Evolutionary conservation across 2,329 filamentous ascomycete species (phyloP).

Genomic region (Trichoderma gracile): DNA sequence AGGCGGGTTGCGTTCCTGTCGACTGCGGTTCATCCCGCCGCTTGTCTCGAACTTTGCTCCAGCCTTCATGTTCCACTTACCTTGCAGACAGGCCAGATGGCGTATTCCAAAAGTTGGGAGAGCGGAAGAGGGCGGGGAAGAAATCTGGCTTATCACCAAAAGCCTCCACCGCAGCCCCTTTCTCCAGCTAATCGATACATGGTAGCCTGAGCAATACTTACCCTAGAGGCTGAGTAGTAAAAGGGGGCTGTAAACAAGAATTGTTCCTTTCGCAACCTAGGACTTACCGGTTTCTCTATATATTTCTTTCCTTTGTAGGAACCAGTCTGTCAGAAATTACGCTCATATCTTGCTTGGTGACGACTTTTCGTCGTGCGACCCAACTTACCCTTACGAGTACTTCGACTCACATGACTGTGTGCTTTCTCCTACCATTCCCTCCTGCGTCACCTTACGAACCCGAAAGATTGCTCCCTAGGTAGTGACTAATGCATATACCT

Average conservation of each 20-base stretch:
- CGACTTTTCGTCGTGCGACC: too few relatives aligned
- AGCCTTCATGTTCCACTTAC: constrained; percentile 12
- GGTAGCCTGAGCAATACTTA: not conserved
- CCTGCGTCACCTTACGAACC: too few relatives aligned
- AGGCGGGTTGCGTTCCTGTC: not conserved
- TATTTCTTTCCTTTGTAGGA: not conserved
- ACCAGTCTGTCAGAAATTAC: not conserved
- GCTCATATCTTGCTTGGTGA: too few relatives aligned
- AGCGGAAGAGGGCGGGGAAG: constrained; percentile 19
- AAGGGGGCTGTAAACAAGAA: not conserved
- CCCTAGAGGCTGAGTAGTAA: not conserved
- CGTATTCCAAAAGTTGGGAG: constrained; percentile 2
- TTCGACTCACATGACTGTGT: too few relatives aligned
- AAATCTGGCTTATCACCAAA: constrained; percentile 14
- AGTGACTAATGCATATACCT: too few relatives aligned
- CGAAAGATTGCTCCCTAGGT: too few relatives aligned
- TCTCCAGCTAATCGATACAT: constrained; percentile 8
- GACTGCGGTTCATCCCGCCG: not conserved
- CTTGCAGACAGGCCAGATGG: constrained; percentile 16
- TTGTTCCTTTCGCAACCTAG: not conserved
- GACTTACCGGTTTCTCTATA: not conserved
- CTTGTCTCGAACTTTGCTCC: not conserved
- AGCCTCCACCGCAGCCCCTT: constrained; percentile 22
- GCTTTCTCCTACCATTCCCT: too few relatives aligned
- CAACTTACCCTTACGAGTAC: too few relatives aligned